phyloP scores from a whole-genome alignment of 1,284 basidiomycete genomes.

The Exobasidium cylindrosporum region DNA sequence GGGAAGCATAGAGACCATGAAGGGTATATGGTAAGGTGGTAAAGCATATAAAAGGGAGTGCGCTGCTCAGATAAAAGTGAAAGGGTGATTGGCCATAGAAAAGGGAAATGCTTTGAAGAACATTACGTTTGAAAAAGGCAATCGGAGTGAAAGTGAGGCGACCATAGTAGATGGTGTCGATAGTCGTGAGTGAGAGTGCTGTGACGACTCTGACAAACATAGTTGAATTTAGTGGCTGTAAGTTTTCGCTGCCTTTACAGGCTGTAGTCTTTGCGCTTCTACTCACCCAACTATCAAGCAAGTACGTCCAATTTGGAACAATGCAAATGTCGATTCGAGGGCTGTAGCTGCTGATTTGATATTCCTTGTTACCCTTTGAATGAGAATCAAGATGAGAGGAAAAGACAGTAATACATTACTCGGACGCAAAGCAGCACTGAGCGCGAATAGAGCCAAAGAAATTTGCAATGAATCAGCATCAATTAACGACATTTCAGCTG shows the following conservation, averaged over 20 bases:
- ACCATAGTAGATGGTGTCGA: conserved; percentile 72
- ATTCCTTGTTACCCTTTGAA: not conserved
- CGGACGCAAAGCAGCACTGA: conserved; percentile 1
- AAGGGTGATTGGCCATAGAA: conserved; percentile 86
- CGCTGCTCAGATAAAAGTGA: conserved; percentile 88
- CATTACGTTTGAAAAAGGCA: conserved; percentile 76
- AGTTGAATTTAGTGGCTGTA: not conserved
- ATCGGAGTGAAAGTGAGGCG: conserved; percentile 70
- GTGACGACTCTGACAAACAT: not conserved
- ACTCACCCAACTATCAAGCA: not conserved
- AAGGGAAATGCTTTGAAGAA: conserved; percentile 66
- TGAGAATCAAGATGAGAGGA: conserved; percentile 4
- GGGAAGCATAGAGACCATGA: conserved; percentile 58
- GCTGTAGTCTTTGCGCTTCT: no score
- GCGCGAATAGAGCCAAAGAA: conserved; percentile 1
- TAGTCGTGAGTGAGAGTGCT: not conserved
- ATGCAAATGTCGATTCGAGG: conserved; percentile 6
- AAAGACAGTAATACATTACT: conserved; percentile 5
- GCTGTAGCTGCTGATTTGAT: conserved; percentile 3
- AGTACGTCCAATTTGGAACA: not conserved
- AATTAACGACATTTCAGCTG: not conserved
- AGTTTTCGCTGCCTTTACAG: no score
- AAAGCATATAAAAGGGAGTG: conserved; percentile 73
- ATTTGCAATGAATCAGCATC: not conserved
- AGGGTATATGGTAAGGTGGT: conserved; percentile 72